A percentile compares a stretch with the other conserved stretches of the same genome.
Conservation (phyloP, 371 early-diverging fungal genomes). For the Mucor irregularis region DNA sequence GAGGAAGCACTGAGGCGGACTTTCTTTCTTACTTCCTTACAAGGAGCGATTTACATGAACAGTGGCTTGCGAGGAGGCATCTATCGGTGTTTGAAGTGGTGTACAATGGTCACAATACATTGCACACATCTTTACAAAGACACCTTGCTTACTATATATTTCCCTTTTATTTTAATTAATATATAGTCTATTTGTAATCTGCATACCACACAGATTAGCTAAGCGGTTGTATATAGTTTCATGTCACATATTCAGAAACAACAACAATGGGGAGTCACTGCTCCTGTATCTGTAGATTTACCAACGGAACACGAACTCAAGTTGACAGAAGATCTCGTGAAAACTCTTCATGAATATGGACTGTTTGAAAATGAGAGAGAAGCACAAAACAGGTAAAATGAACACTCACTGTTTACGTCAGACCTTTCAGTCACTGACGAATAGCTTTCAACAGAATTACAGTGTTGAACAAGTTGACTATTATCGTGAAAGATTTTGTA, state of each 20-base stretch:
- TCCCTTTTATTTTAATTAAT: no score
- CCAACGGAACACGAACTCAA: conserved; percentile 64
- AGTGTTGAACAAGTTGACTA: conserved; percentile 85
- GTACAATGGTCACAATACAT: no score
- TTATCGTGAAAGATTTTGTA: conserved; percentile 91
- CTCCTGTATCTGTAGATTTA: conserved; percentile 51
- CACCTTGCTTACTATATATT: no score
- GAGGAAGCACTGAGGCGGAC: no score
- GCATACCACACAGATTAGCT: no score
- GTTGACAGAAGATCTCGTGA: conserved; percentile 62
- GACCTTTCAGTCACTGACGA: neutral
- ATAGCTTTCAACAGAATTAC: conserved; percentile 60
- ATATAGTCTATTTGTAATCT: no score
- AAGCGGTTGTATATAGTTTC: no score
- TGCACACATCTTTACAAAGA: no score
- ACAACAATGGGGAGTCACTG: conserved; percentile 60
- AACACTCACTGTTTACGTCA: neutral
- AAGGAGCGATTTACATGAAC: no score
- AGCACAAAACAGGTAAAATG: conserved; percentile 38
- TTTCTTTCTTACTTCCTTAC: no score
- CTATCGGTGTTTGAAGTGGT: no score
- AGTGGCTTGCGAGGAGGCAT: no score
- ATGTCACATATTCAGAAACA: conserved; percentile 7
- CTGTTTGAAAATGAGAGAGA: conserved; percentile 82
- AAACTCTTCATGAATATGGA: conserved; percentile 64